Conservation (phyloP, 1,139 yeast genomes). For the Scheffersomyces quercinus region DNA sequence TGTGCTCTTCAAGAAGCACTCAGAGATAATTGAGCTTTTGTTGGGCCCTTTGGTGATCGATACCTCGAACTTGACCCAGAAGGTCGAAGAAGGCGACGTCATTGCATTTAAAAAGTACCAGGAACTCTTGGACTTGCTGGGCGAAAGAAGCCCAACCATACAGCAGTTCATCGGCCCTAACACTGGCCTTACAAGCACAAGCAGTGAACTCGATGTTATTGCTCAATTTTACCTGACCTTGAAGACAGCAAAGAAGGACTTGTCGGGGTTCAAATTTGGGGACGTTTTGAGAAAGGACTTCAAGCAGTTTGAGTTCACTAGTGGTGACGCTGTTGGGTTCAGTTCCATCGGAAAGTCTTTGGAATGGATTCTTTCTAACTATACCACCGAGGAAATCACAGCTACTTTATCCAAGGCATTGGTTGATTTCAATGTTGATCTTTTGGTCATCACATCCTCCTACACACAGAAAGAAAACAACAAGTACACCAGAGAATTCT, state of each 20-base stretch:
- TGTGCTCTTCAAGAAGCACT: conserved; percentile 16
- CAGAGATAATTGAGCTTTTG: conserved; percentile 49
- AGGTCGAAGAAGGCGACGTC: conserved; percentile 57
- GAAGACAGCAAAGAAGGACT: conserved; percentile 59
- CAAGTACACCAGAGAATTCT: conserved; percentile 59
- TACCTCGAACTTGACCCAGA: conserved; percentile 62
- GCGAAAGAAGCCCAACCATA: neutral
- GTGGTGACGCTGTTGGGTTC: conserved; percentile 58
- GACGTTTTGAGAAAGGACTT: conserved; percentile 82
- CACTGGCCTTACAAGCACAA: neutral
- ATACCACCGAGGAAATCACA: conserved; percentile 33
- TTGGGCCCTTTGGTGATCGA: conserved; percentile 74
- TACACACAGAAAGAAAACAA: conserved; percentile 42
- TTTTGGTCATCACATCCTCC: conserved; percentile 64
- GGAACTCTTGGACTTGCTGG: conserved; percentile 11
- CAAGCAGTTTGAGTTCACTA: conserved; percentile 62
- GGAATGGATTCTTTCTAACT: conserved; percentile 49
- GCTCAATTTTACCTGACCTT: conserved; percentile 38
- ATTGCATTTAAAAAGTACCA: conserved; percentile 42
- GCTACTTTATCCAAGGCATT: conserved; percentile 38
- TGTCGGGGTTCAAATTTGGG: conserved; percentile 54
- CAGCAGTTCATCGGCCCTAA: conserved; percentile 1
- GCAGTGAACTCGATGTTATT: conserved; percentile 4
- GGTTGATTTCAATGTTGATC: conserved; percentile 46
- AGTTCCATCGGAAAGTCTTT: conserved; percentile 72